These are phyloP conservation scores for Mortierella sp. DNA, from an alignment of 371 early-diverging fungal species.

Conservation along the genomic window DNA sequence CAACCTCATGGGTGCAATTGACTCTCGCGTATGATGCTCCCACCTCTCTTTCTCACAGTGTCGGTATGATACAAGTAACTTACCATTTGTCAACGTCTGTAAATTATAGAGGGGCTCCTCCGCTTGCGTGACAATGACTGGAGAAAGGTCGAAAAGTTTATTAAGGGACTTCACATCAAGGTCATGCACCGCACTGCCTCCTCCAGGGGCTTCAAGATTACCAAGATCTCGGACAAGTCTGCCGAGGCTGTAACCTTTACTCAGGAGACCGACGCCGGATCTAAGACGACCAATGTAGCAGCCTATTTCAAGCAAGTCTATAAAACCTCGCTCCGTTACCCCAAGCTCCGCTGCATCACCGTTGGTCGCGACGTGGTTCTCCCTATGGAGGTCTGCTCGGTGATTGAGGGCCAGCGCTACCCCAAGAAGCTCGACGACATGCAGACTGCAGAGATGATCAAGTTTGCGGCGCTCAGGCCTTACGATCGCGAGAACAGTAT, in stretches of 20 bases:
- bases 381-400: slow-evolving; percentile 91
- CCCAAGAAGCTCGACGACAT: slow-evolving; percentile 81
- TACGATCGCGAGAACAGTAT: slow-evolving; percentile 74
- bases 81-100: not conserved
- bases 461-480: slow-evolving; percentile 86
- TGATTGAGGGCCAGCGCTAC: slow-evolving; percentile 84
- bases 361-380: slow-evolving; percentile 70
- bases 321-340: slow-evolving; percentile 73
- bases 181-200: slow-evolving; percentile 79
- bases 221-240: slow-evolving; percentile 71
- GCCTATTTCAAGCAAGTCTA: slow-evolving; percentile 81
- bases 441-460: slow-evolving; percentile 94
- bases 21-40: not conserved
- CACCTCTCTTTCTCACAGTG: not conserved
- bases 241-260: slow-evolving; percentile 79
- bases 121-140: slow-evolving; percentile 42
- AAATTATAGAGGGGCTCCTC: not conserved
- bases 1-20: not conserved
- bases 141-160: slow-evolving; percentile 70
- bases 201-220: slow-evolving; percentile 73
- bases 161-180: slow-evolving; percentile 78
- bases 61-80: not conserved
- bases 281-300: slow-evolving; percentile 54
- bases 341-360: slow-evolving; percentile 86
- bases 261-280: slow-evolving; percentile 4